A percentile compares a stretch with the other conserved stretches of the same genome.
Evolutionary conservation across 495 filamentous ascomycete species (phyloP).

Genomic region (Melanomma pulvis-pyrius): DNA sequence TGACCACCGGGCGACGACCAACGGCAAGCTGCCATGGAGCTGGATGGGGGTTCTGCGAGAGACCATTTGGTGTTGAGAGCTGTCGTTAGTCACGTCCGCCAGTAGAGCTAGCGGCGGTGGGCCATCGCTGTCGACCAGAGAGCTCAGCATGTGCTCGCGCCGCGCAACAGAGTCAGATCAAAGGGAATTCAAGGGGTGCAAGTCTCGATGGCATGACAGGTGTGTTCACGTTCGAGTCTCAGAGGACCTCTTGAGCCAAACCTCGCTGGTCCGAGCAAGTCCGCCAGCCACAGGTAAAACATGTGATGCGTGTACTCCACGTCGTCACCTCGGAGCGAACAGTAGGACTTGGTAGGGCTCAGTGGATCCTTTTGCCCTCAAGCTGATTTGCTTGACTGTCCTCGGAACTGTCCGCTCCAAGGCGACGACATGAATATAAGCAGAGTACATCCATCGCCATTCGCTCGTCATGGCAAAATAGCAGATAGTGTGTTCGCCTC

Average conservation of each 20-base stretch:
- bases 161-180: background rate
- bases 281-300: background rate
- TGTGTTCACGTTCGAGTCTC: conserved; percentile 35
- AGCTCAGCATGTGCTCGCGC: background rate
- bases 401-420: background rate
- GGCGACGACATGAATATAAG: background rate
- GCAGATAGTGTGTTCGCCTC: conserved; percentile 32
- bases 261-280: conserved; percentile 18
- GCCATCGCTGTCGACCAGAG: background rate
- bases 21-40: conserved; percentile 1
- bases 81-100: background rate
- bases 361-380: background rate
- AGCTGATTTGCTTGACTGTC: background rate
- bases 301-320: background rate
- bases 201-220: conserved; percentile 37
- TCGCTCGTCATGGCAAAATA: conserved; percentile 30
- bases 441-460: conserved; percentile 37
- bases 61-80: conserved; percentile 25
- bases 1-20: background rate
- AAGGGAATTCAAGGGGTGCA: conserved; percentile 15
- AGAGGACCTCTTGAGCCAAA: conserved; percentile 21
- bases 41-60: conserved; percentile 11
- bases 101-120: background rate
- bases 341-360: background rate
- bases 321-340: background rate